Conservation (phyloP, 2,329 filamentous ascomycete genomes). For the Pyrenophora teres region DNA sequence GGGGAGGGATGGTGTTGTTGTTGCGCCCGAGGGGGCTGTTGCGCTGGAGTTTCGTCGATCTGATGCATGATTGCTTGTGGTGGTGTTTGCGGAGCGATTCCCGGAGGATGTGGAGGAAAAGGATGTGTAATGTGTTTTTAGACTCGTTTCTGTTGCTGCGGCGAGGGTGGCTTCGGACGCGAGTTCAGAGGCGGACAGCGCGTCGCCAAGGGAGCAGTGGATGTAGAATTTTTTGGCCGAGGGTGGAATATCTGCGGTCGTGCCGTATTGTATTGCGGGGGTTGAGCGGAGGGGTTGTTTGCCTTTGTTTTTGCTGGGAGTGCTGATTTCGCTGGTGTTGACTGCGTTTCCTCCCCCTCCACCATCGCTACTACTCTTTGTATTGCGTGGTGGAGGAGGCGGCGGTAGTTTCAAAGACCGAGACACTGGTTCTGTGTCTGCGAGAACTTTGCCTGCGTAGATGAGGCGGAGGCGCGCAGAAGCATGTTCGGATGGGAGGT, state of each 20-base stretch:
- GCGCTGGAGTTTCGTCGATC: conserved; percentile 19
- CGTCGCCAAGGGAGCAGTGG: conserved; percentile 88
- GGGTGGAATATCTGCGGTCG: conserved; percentile 20
- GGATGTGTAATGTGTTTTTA: conserved; percentile 35
- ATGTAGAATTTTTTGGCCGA: conserved; percentile 72
- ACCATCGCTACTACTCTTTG: conserved; percentile 16
- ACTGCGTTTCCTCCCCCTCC: conserved; percentile 20
- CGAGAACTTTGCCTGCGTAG: conserved; percentile 82
- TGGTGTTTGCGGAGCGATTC: conserved; percentile 20
- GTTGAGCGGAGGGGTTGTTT: conserved; percentile 65
- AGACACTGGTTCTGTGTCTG: conserved; percentile 71
- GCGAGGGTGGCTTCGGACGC: conserved; percentile 63
- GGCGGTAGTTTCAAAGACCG: conserved; percentile 68
- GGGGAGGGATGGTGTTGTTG: conserved; percentile 63
- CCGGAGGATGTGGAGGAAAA: conserved; percentile 1
- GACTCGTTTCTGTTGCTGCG: conserved; percentile 46
- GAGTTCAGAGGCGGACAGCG: conserved; percentile 71
- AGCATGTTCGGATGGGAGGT: conserved; percentile 66
- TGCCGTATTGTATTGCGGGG: conserved; percentile 24
- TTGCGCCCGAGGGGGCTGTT: conserved; percentile 49
- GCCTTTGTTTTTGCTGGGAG: conserved; percentile 62
- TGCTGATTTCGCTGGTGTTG: neutral
- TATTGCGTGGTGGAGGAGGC: conserved; percentile 54
- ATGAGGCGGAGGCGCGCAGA: conserved; percentile 83
- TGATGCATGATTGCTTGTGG: conserved; percentile 7